phyloP scores from a whole-genome alignment of 2,329 filamentous ascomycete genomes.

The Colletotrichum musicola region DNA sequence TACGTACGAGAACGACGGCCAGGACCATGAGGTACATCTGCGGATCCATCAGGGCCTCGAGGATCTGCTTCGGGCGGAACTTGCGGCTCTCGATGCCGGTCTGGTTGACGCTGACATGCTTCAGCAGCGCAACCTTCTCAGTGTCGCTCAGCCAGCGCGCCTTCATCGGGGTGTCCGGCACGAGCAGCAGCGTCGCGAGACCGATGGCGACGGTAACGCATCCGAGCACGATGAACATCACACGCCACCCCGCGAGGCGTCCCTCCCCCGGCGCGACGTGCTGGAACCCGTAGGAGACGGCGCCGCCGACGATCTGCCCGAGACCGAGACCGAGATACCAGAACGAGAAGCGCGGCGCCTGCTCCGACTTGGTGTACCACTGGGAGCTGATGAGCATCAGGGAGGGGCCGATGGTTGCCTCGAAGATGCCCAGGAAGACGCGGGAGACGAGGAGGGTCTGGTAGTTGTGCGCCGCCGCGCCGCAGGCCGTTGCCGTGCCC shows the following conservation, averaged over 20 bases:
- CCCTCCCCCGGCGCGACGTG: constrained; percentile 54
- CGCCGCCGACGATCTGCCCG: constrained; percentile 64
- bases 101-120: constrained; percentile 69
- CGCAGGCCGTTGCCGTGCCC: constrained; percentile 68
- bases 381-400: constrained; percentile 71
- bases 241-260: constrained; percentile 53
- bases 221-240: constrained; percentile 61
- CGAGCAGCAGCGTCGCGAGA: constrained; percentile 50
- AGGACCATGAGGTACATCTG: constrained; percentile 65
- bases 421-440: constrained; percentile 71
- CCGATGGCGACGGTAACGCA: constrained; percentile 56
- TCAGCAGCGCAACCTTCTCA: constrained; percentile 59
- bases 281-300: constrained; percentile 67
- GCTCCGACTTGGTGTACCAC: constrained; percentile 70
- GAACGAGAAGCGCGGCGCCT: constrained; percentile 69
- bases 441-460: constrained; percentile 65
- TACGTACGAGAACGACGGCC: constrained; percentile 60
- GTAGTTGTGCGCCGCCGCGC: constrained; percentile 67
- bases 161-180: constrained; percentile 62
- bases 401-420: constrained; percentile 70
- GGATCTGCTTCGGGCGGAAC: constrained; percentile 65
- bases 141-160: constrained; percentile 51
- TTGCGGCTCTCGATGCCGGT: constrained; percentile 67
- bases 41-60: constrained; percentile 64
- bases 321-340: constrained; percentile 73